phyloP scores from a whole-genome alignment of 345 rosid genomes.

The Populus davidiana region DNA sequence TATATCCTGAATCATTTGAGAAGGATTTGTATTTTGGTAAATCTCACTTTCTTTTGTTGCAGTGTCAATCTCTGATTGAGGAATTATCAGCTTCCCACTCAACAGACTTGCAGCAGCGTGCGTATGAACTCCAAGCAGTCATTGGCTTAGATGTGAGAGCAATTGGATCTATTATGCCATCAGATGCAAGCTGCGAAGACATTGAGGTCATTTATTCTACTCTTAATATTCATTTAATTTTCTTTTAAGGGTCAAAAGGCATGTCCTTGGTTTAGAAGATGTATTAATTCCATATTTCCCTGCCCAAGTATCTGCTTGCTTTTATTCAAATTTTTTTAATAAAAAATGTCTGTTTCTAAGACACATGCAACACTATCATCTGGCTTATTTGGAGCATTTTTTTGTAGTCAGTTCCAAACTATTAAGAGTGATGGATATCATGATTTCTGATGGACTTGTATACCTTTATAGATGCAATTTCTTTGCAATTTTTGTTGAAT shows the following conservation, averaged over 20 bases:
- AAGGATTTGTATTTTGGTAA: neutral
- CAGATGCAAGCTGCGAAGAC: slow-evolving; percentile 94
- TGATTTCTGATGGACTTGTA: neutral
- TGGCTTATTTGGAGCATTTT: neutral
- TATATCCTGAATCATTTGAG: neutral
- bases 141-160: slow-evolving; percentile 61
- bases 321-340: neutral
- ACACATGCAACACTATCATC: neutral
- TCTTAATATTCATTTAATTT: neutral
- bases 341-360: neutral
- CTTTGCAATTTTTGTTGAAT: neutral
- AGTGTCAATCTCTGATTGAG: slow-evolving; percentile 91
- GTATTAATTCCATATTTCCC: neutral
- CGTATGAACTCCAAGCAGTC: slow-evolving; percentile 88
- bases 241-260: neutral
- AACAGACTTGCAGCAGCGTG: slow-evolving; percentile 97
- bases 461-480: neutral
- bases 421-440: no score
- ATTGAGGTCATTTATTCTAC: slow-evolving; percentile 59
- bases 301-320: neutral
- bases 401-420: no score
- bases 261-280: neutral
- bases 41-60: slow-evolving; percentile 25
- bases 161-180: slow-evolving; percentile 65
- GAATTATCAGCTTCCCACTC: slow-evolving; percentile 91